Percentiles rank a stretch among this genome's conserved stretches.
Evolutionary conservation across 495 filamentous ascomycete species (phyloP).

Genomic region (Parathielavia appendiculata): DNA sequence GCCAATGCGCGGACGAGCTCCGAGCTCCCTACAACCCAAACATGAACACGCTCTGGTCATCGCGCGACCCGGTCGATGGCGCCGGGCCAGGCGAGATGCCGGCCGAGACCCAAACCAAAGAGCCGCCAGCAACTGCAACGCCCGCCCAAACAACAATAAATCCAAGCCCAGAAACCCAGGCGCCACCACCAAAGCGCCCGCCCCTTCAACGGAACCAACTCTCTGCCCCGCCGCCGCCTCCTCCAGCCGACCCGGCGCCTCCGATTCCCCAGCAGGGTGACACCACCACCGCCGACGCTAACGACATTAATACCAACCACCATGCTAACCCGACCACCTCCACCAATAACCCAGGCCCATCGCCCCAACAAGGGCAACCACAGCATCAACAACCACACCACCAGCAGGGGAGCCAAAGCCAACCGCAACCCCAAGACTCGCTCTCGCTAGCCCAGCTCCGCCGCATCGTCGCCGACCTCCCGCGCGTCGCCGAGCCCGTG

Average conservation of each 20-base stretch:
- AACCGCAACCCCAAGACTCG: slow-evolving; percentile 55
- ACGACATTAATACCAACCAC: background rate
- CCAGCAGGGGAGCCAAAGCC: background rate
- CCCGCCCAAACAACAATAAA: background rate
- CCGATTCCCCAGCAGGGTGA: background rate
- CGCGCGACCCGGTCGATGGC: slow-evolving; percentile 31
- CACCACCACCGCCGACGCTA: background rate
- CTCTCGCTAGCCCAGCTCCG: slow-evolving; percentile 77
- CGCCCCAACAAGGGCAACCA: background rate
- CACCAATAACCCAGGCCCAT: background rate
- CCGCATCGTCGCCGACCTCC: slow-evolving; percentile 75
- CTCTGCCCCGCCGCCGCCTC: slow-evolving; percentile 1
- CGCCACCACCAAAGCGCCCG: slow-evolving; percentile 12
- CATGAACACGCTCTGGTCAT: slow-evolving; percentile 44
- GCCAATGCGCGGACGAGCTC: slow-evolving; percentile 12
- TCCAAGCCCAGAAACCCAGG: background rate
- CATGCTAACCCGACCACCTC: background rate
- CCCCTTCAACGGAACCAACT: slow-evolving; percentile 17
- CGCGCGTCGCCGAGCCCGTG: slow-evolving; percentile 60
- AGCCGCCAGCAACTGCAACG: slow-evolving; percentile 1
- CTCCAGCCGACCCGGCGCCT: slow-evolving; percentile 11
- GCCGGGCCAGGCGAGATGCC: slow-evolving; percentile 14
- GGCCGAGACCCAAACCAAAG: slow-evolving; percentile 5
- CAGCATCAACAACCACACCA: slow-evolving; percentile 6
- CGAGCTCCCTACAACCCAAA: slow-evolving; percentile 18